Evolutionary conservation across 345 rosid species (phyloP), one percentile per base, ranked within the genome.

Genomic region (Gossypium turneri): DNA sequence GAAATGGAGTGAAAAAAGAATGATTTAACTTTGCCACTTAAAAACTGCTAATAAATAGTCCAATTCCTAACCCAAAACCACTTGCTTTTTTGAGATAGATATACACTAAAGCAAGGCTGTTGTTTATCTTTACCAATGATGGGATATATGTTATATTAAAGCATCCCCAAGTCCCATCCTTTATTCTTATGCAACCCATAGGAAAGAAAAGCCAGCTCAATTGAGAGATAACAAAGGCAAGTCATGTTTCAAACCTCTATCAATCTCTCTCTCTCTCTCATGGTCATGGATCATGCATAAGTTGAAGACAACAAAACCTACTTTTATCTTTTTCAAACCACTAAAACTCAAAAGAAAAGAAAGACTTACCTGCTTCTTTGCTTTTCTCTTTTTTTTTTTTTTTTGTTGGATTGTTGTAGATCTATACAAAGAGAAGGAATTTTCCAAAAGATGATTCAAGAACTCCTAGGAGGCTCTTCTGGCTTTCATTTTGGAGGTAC

Each of bases 381-480:
- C 78, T 81, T 87, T 86, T 83, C 41, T 82, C 84, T 81, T 85
- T 75, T 87, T 80, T 82, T 81, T 83, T 82, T 81, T 83, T 81
- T 8, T 84, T 73, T 87, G 83, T 88, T 87, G 88, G 88, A 86
- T 88, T 87, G 82, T 82, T 86, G 85, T 82, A 85, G 90, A 85
- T 85, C 84, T 74, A 77, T 74, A 79, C 80, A 73, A 76, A 72
- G 71, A 71, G 77, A 50, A 65, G 58, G 58, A 25, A 47, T 58
- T n/a, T 62, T 12, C 16, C 6, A 12, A 77, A 79, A 75, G 80
- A 90, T 90, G 94, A 88, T 90, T 82, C 94, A 88, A 79, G 92
- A 88, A 71, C 87, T 88, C 73, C 74, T 90, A 12, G 92, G 92
- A 25, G 86, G 82, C 67, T 75, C 85, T 64, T 85, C 83, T 53